A percentile compares a stretch with the other conserved stretches of the same genome.
Evolutionary conservation across 495 filamentous ascomycete species (phyloP).

Genomic region (Daldinia vernicosa): DNA sequence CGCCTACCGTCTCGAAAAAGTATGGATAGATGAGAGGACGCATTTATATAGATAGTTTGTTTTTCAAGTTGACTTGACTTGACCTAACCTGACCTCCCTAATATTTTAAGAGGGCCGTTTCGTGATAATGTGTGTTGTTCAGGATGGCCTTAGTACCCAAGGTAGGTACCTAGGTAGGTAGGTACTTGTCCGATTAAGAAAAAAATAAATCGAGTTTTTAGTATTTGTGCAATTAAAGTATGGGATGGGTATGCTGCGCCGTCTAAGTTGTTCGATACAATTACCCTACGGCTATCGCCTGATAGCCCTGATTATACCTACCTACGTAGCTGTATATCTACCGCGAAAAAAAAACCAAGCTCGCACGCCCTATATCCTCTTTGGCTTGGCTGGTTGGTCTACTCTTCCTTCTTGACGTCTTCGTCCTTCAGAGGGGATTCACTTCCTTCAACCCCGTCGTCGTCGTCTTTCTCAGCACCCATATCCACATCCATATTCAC

Average conservation of each 20-base stretch:
- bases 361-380: background rate
- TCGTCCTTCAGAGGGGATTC: slow-evolving; percentile 40
- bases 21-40: no score
- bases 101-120: no score
- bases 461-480: background rate
- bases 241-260: background rate
- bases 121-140: no score
- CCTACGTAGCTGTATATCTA: background rate
- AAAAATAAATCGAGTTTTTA: background rate
- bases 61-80: background rate
- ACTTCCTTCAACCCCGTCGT: slow-evolving; percentile 5
- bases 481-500: background rate
- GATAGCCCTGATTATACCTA: background rate
- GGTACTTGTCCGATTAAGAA: no score
- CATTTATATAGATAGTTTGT: background rate
- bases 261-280: background rate
- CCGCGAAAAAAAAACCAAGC: background rate
- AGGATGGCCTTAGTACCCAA: no score
- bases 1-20: background rate
- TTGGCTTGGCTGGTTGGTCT: background rate
- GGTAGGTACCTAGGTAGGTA: no score
- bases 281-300: background rate
- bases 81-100: background rate
- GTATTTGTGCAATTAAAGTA: background rate
- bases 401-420: slow-evolving; percentile 47